Base-by-base conservation (phyloP, 495 filamentous ascomycete genomes). In the Penicillium flavigenum region DNA sequence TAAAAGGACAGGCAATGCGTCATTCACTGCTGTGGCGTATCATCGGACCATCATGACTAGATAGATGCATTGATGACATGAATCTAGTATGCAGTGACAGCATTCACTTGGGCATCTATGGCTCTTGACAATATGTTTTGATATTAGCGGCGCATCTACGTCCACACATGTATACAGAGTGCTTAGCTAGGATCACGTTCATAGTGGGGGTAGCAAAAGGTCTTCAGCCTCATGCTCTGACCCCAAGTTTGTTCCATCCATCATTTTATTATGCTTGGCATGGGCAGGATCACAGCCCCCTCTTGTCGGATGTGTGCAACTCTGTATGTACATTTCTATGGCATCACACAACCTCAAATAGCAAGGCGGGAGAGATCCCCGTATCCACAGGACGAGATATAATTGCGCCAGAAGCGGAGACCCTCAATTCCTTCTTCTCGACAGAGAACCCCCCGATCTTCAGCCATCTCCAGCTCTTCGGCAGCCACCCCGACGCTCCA, bases 401-500 rank as follows among this genome's bases (percentile, higher is more conserved):
- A 83, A 65, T 96, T 96, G 62, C 81, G 81, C 91, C 91, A 96
- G 63, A 90, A 96, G 59, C 83, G 83, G 38, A 91, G 67, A 2
- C 91, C 91, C 67, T 94, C 90, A 31, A 93, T 83, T 6, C 90
- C 83, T 60, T 91, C 90, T 64, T 96, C 91, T 54, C 90, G 83
- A 68, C 90, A 94, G 22, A 96, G 70, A 12, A 85, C 83, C 0
- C 95, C 94, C 61, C 81, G 85, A 70, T 95, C 89, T 69, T 91
- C 92, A 6, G 94, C 94, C 94, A 98, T 97, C 72, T 96, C 92
- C 31, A 99, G 73, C 71, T 98, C 95, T 67, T 98, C 95, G 51
- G 84, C 86, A 4, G 94, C 95, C 20, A 99, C 94, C n/a, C 95
- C 95, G 16, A 99, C 88, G 69, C 94, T 98, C 94, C 94, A 99